Evolutionary conservation across 352 stramenopile genomes (phyloP).

Genomic region (Phytophthora multivora): DNA sequence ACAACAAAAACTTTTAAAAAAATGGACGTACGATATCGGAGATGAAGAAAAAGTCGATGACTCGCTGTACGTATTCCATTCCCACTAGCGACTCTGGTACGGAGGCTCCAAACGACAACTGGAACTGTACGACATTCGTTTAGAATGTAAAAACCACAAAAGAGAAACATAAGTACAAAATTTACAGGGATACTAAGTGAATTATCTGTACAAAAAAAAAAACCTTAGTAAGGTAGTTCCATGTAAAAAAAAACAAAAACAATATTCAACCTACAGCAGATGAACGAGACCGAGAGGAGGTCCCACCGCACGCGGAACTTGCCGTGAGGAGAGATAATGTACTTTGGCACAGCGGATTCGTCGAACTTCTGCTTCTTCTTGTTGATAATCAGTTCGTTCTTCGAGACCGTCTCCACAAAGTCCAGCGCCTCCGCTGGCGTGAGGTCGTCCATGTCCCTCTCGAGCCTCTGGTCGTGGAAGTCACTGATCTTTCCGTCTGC

Average conservation of each 20-base stretch:
- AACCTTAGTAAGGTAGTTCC: neutral
- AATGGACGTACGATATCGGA: slow-evolving; percentile 59
- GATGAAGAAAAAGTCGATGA: slow-evolving; percentile 77
- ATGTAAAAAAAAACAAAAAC: neutral
- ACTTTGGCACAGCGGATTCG: slow-evolving; percentile 79
- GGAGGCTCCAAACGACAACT: slow-evolving; percentile 58
- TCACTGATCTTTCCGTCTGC: slow-evolving; percentile 37
- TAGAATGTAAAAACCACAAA: neutral
- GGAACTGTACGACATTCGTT: slow-evolving; percentile 46
- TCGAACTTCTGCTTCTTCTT: slow-evolving; percentile 85
- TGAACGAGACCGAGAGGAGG: slow-evolving; percentile 67
- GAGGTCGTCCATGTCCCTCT: slow-evolving; percentile 77
- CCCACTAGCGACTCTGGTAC: slow-evolving; percentile 18
- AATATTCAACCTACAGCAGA: slow-evolving; percentile 53
- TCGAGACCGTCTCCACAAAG: slow-evolving; percentile 77
- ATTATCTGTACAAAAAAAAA: slow-evolving; percentile 52
- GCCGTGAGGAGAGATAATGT: slow-evolving; percentile 73
- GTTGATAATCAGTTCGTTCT: slow-evolving; percentile 88
- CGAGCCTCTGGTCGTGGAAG: slow-evolving; percentile 39
- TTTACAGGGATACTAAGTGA: slow-evolving; percentile 75
- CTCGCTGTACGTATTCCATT: slow-evolving; percentile 62
- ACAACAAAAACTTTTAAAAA: too few species aligned
- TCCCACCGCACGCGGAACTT: slow-evolving; percentile 84
- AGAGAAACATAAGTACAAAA: neutral
- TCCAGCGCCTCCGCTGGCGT: slow-evolving; percentile 79